A percentile compares a stretch with the other conserved stretches of the same genome.
Conservation (phyloP, 1,284 basidiomycete genomes). For the Puccinia triticina region DNA sequence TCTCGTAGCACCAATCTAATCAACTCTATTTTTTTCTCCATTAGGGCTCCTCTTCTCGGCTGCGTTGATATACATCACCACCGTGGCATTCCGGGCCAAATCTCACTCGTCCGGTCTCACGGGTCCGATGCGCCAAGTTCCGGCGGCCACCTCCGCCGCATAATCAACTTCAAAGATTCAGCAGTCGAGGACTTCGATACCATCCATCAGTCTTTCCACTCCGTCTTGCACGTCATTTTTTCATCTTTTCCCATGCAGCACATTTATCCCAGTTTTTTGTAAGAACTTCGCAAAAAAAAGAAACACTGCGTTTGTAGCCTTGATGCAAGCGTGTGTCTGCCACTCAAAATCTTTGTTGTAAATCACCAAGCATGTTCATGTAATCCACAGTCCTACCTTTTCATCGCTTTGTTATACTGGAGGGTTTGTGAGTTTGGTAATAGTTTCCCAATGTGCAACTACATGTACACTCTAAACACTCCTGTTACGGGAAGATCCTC, state of each 20-base stretch:
- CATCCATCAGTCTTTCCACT: too few species aligned
- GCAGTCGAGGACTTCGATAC: neutral
- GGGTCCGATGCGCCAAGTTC: conserved; percentile 43
- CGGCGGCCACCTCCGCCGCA: conserved; percentile 5
- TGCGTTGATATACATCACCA: conserved; percentile 16
- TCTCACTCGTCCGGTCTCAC: neutral
- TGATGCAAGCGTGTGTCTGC: neutral
- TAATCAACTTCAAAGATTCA: neutral
- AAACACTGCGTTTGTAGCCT: neutral
- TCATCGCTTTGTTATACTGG: neutral
- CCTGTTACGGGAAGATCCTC: too few species aligned
- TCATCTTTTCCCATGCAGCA: neutral
- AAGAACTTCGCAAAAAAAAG: neutral
- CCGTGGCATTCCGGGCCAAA: conserved; percentile 1
- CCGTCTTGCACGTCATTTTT: too few species aligned
- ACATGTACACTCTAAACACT: neutral
- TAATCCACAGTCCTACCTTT: neutral
- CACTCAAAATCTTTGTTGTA: conserved; percentile 5
- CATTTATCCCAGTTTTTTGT: neutral
- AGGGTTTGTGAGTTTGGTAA: conserved; percentile 1
- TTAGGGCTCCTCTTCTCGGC: conserved; percentile 31
- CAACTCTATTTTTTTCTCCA: neutral
- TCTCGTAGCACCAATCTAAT: neutral
- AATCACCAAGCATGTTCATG: neutral
- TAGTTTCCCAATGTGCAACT: neutral